Evolutionary conservation across 1,139 yeast species (phyloP), one percentile per base, ranked within the genome.

Genomic region (Debaryomyces nepalensis): DNA sequence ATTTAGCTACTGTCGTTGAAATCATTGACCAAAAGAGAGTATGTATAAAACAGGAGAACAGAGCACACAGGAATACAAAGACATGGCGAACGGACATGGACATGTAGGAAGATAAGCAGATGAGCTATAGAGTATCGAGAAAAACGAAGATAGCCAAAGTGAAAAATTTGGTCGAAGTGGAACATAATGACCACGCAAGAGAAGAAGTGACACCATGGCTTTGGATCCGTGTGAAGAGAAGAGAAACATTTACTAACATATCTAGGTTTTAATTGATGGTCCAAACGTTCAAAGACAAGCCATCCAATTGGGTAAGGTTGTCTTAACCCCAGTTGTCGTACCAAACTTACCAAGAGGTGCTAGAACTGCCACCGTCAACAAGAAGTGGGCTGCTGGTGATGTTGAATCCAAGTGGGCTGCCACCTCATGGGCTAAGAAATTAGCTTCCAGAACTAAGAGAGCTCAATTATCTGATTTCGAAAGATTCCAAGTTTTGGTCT

Each of bases 21-120:
- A 89, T 95, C 79, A 88, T 95, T 71, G 98, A 95, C 83, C 97
- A 91, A 84, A 90, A 88, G 86, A 88, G 97, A 81, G 98, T 85
- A 82, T 73, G 91, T 84, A 61, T 46, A 29, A 30, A 19, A 30
- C n/a, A n/a, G 7, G 23, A 31, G 22, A 32, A 27, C 12, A 29
- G 10, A 37, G 26, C 41, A 12, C 12, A 27, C 18, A 10, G 9
- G 16, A 16, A 21, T n/a, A 31, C 29, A 33, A 38, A 15, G 26
- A n/a, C 20, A 31, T n/a, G n/a, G 31, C 10, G 30, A 22, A 24
- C n/a, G 21, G 15, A 30, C 22, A 31, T 11, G 34, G 23, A 6
- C 3, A 19, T 9, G 12, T 31, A 15, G 24, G n/a, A 11, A 12
- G 15, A 8, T 23, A 7, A 20, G 32, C 12, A 4, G 21, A 12